phyloP scores from a whole-genome alignment of 805 yeast genomes.

The Candida easanensis region DNA sequence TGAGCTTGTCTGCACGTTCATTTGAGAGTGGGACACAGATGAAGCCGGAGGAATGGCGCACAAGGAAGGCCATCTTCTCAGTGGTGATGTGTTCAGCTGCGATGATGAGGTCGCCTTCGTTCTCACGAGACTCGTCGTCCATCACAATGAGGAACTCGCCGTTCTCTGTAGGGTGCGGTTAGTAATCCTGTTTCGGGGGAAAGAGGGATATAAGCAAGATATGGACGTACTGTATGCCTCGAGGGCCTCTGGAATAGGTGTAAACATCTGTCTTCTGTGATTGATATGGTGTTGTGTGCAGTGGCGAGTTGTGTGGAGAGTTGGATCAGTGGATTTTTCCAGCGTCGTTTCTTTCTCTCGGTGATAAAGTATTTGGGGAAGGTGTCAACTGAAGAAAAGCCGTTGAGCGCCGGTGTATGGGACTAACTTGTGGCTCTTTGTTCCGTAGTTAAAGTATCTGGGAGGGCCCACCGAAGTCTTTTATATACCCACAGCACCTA shows the following conservation, averaged over 20 bases:
- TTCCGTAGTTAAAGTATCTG: no score
- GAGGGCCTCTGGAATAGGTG: conserved; percentile 65
- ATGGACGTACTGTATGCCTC: conserved; percentile 56
- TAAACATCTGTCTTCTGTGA: conserved; percentile 32
- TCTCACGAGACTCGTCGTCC: conserved; percentile 95
- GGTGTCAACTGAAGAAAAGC: no score
- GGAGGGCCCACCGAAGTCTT: no score
- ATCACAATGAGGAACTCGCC: conserved; percentile 81
- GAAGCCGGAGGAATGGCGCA: conserved; percentile 84
- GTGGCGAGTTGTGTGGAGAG: no score
- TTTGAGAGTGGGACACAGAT: conserved; percentile 87
- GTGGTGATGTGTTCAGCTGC: conserved; percentile 84
- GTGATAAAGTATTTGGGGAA: no score
- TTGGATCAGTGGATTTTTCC: no score
- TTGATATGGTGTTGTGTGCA: no score
- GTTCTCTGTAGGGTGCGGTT: conserved; percentile 15
- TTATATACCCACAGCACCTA: no score
- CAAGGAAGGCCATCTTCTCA: conserved; percentile 90
- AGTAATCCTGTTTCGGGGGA: neutral
- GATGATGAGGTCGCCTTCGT: conserved; percentile 93
- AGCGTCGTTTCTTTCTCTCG: no score
- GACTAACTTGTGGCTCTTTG: no score
- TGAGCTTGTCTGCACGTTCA: conserved; percentile 74
- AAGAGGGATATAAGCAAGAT: neutral
- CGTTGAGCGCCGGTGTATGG: no score